phyloP scores from a whole-genome alignment of 2,329 filamentous ascomycete genomes.

The Fusarium mexicanum region DNA sequence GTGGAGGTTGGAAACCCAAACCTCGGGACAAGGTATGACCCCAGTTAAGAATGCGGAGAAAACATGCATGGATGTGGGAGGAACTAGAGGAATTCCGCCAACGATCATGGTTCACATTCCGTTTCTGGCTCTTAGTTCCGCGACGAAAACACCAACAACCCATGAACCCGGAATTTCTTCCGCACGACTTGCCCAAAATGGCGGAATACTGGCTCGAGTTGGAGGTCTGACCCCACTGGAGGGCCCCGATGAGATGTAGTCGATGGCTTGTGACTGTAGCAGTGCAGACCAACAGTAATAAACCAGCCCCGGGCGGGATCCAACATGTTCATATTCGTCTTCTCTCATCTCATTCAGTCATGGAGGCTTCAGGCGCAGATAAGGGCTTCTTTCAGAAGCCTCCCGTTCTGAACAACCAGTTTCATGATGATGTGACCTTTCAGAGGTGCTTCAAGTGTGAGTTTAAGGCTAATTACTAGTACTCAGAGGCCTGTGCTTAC shows the following conservation, averaged over 20 bases:
- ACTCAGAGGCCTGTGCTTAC: not conserved
- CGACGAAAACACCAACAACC: not conserved
- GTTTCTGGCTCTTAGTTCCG: not conserved
- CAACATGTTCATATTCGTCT: not conserved
- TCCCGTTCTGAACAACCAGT: conserved; percentile 64
- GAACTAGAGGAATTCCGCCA: not conserved
- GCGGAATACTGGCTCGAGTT: not conserved
- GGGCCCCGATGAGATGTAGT: conserved; percentile 11
- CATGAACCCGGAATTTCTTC: not conserved
- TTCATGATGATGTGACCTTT: conserved; percentile 63
- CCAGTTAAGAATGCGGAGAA: not conserved
- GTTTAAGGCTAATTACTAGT: conserved; percentile 13
- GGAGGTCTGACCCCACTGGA: conserved; percentile 30
- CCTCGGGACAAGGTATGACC: not conserved
- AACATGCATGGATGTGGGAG: not conserved
- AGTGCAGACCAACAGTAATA: not conserved
- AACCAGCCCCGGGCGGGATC: not conserved
- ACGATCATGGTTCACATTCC: not conserved
- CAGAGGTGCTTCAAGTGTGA: conserved; percentile 62
- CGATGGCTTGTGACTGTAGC: conserved; percentile 33
- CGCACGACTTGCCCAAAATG: not conserved
- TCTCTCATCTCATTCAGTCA: conserved; percentile 29
- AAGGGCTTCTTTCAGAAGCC: conserved; percentile 66
- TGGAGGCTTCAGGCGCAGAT: conserved; percentile 58
- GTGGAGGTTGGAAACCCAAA: not conserved